Evolutionary conservation across 768 basidiomycete genomes (phyloP), one percentile per base, ranked within the genome.

Genomic region (Leccinum olivaceopallidum): DNA sequence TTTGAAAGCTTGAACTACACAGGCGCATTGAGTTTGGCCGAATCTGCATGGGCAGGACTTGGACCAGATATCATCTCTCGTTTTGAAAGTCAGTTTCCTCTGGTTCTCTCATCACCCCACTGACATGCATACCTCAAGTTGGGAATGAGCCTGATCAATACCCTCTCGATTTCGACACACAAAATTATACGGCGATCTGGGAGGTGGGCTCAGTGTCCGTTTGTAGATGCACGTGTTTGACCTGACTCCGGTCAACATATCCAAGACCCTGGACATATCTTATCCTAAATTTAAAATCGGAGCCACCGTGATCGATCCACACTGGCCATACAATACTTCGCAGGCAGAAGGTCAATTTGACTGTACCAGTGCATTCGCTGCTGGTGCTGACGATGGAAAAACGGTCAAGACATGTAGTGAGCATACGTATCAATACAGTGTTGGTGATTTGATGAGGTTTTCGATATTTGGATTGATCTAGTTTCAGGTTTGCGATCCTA

Each of bases 81-180:
- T 2, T 76, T 83, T 42, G 82, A 84, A 72, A 82, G 82, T 81
- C 20, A 57, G 62, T 47, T 6, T 42, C 37, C 4, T 9, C 12
- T 10, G 53, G 26, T 28, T 49, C 5, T 28, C 18, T 52, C 24
- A 12, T 52, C 6, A 1, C 13, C n/a, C 3, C 34, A 26, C 57
- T 62, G 44, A 65, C 37, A n/a, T 8, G 37, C 5, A n/a, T 39
- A 14, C 30, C 10, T 55, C 28, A 49, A 70, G 81, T 84, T 61
- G 83, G 83, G 20, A 84, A 84, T 54, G 83, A 84, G 68, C 82
- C 82, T 3, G 82, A 84, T 65, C 81, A 83, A 36, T 83, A 82
- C 42, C 14, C 28, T 60, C 73, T 74, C 37, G 36, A 63, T 10
- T 34, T 34, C 34, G 12, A 34, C 34, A 77, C 82, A 28, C 67